Evolutionary conservation across 495 filamentous ascomycete genomes (phyloP).

Genomic region (Hyaloscypha hepaticicola): DNA sequence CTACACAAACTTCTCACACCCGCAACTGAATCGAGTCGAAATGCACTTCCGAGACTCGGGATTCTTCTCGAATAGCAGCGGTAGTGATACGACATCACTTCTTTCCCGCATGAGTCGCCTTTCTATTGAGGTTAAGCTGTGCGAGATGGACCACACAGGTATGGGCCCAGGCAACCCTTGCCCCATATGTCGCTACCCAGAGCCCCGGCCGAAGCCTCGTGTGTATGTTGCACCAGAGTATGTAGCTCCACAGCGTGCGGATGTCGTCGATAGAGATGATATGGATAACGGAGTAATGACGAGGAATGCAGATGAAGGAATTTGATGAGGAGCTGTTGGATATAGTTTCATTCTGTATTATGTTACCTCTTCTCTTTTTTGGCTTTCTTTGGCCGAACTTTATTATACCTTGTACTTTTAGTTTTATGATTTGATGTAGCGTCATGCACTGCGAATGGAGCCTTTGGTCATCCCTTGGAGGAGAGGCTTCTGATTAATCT

Average conservation of each 20-base stretch:
- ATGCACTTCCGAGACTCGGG: background rate
- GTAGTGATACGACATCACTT: constrained; percentile 2
- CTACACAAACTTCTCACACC: background rate
- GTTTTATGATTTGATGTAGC: too few species aligned
- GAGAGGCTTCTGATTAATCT: too few species aligned
- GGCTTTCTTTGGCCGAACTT: constrained; percentile 1
- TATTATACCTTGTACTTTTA: constrained; percentile 1
- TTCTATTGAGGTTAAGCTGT: background rate
- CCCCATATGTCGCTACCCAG: background rate
- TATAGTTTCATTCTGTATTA: background rate
- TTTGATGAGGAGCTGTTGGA: background rate
- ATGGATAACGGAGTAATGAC: constrained; percentile 5
- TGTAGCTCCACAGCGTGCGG: background rate
- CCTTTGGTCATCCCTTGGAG: too few species aligned
- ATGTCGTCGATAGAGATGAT: background rate
- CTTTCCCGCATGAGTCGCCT: constrained; percentile 6
- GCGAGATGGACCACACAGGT: background rate
- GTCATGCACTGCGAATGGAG: too few species aligned
- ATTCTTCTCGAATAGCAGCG: background rate
- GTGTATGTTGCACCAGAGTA: constrained; percentile 8
- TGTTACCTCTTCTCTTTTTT: background rate
- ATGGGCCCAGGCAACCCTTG: background rate
- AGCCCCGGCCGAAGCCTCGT: background rate
- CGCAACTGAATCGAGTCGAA: background rate
- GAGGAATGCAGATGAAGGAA: background rate